Percentiles rank a stretch among this genome's conserved stretches.
Evolutionary conservation across 2,329 filamentous ascomycete genomes (phyloP).

Genomic region (Chaetomiaceae sp.): DNA sequence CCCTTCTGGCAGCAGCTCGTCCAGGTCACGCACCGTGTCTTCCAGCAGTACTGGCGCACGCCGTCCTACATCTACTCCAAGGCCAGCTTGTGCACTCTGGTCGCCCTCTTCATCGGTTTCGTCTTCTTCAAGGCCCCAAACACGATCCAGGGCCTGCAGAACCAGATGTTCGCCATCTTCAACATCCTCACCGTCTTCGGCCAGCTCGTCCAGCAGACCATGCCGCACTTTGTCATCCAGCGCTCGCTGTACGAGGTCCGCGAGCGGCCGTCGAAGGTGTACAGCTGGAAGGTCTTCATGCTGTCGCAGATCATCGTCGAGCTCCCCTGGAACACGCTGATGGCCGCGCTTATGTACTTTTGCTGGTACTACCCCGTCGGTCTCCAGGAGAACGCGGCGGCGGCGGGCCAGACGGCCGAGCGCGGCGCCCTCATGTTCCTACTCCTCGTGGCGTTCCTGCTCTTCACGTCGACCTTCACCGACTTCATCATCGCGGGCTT

Average conservation of each 20-base stretch:
- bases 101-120: slow-evolving; percentile 75
- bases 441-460: slow-evolving; percentile 67
- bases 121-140: slow-evolving; percentile 70
- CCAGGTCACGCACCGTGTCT: slow-evolving; percentile 68
- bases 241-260: slow-evolving; percentile 79
- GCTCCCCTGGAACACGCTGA: slow-evolving; percentile 76
- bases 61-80: slow-evolving; percentile 89
- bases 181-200: slow-evolving; percentile 68
- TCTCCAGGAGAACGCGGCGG: slow-evolving; percentile 64
- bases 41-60: slow-evolving; percentile 89
- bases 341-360: slow-evolving; percentile 72
- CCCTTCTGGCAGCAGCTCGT: slow-evolving; percentile 64
- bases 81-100: slow-evolving; percentile 58
- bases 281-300: slow-evolving; percentile 83
- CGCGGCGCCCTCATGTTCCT: slow-evolving; percentile 78
- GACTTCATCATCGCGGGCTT: slow-evolving; percentile 73
- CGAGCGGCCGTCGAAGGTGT: slow-evolving; percentile 78
- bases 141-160: slow-evolving; percentile 73
- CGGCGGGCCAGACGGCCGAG: slow-evolving; percentile 56
- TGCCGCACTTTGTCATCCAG: slow-evolving; percentile 82
- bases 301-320: slow-evolving; percentile 79
- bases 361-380: slow-evolving; percentile 86
- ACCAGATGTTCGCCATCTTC: slow-evolving; percentile 84
- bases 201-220: slow-evolving; percentile 72
- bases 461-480: slow-evolving; percentile 79